Evolutionary conservation across 345 rosid species (phyloP).

Genomic region (Anacardium occidentale): DNA sequence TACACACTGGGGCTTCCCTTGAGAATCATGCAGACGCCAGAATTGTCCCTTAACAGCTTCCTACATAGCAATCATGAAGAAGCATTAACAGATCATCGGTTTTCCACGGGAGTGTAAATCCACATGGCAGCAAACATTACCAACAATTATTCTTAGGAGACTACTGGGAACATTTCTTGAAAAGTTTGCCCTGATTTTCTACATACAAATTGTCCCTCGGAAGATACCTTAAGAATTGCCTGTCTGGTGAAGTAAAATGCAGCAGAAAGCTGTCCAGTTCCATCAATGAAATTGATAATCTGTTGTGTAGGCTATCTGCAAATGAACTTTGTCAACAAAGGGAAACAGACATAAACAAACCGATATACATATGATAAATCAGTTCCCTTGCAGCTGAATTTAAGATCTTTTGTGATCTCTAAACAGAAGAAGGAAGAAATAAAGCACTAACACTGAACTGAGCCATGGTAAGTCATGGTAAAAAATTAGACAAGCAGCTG

Average conservation of each 20-base stretch:
- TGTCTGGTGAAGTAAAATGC: constrained; percentile 95
- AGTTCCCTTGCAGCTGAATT: not conserved
- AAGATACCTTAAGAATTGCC: constrained; percentile 79
- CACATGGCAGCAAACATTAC: not conserved
- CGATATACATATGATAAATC: not conserved
- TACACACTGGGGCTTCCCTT: constrained; percentile 90
- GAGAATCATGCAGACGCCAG: constrained; percentile 78
- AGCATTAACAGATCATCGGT: constrained; percentile 7
- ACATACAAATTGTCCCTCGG: not conserved
- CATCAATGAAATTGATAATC: constrained; percentile 81
- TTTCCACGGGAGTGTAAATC: not conserved
- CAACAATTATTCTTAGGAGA: not conserved
- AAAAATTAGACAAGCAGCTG: constrained; percentile 9
- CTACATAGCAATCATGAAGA: constrained; percentile 32
- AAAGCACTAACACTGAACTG: not conserved
- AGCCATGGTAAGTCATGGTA: not conserved
- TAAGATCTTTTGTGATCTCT: not conserved
- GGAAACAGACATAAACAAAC: not conserved
- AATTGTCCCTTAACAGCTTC: constrained; percentile 88
- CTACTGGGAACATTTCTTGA: not conserved
- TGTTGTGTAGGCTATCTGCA: constrained; percentile 81
- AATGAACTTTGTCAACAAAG: constrained; percentile 2
- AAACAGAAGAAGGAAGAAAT: not conserved
- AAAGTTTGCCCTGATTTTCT: not conserved
- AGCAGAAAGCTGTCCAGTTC: constrained; percentile 67